Evolutionary conservation across 202 grass and related monocot species (phyloP).

Genomic region (Tripidium arundinaceum): DNA sequence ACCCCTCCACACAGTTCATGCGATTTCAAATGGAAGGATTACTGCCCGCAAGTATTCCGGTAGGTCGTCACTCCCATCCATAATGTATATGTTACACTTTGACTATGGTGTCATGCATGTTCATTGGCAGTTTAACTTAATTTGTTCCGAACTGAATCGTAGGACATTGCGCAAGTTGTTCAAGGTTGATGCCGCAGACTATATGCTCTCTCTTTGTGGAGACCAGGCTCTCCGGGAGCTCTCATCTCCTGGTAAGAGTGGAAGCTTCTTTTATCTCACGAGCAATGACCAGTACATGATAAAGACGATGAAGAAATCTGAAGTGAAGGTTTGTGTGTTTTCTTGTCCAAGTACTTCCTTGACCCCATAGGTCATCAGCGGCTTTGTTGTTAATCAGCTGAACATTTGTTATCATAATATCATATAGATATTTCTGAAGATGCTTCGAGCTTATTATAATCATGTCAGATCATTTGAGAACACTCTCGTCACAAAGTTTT

Average conservation of each 20-base stretch:
- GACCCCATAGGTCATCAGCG: background rate
- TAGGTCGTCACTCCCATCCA: slow-evolving; percentile 25
- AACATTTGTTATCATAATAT: slow-evolving; percentile 24
- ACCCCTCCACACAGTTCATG: slow-evolving; percentile 92
- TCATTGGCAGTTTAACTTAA: slow-evolving; percentile 1
- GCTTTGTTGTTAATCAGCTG: slow-evolving; percentile 17
- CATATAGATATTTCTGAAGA: slow-evolving; percentile 77
- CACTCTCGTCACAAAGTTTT: slow-evolving; percentile 83
- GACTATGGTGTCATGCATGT: background rate
- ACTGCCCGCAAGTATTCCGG: slow-evolving; percentile 96
- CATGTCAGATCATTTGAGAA: slow-evolving; percentile 79
- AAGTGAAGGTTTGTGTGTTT: slow-evolving; percentile 80
- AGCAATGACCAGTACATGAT: slow-evolving; percentile 97
- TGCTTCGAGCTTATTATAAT: slow-evolving; percentile 92
- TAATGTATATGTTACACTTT: background rate
- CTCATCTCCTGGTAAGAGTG: slow-evolving; percentile 96
- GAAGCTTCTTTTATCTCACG: slow-evolving; percentile 99
- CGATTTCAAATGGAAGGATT: slow-evolving; percentile 99
- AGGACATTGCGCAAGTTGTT: slow-evolving; percentile 92
- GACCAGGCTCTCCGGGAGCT: slow-evolving; percentile 90
- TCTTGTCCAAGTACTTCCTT: slow-evolving; percentile 2
- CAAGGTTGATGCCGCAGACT: slow-evolving; percentile 95
- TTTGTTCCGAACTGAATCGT: slow-evolving; percentile 26
- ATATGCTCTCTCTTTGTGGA: slow-evolving; percentile 97
- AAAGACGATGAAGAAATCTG: slow-evolving; percentile 99